These are phyloP conservation scores for Kwoniella dejecticola DNA, from an alignment of 768 basidiomycete genomes.

Conservation along the genomic window DNA sequence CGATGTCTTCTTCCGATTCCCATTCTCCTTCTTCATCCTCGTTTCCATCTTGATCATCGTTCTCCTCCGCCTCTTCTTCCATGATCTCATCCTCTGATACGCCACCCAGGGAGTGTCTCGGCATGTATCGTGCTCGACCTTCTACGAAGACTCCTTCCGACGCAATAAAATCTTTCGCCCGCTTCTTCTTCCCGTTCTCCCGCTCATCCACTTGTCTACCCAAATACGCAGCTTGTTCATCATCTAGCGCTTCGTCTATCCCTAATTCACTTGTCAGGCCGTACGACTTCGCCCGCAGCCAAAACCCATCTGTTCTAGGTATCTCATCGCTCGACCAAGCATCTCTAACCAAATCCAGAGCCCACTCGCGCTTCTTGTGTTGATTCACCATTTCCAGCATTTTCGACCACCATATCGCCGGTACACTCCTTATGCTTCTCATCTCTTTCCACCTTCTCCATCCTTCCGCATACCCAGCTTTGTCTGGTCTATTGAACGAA, in stretches of 20 bases:
- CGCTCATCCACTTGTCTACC: neutral
- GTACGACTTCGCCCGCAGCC: constrained; percentile 8
- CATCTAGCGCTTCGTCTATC: neutral
- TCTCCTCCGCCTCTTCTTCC: neutral
- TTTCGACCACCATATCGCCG: neutral
- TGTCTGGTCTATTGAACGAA: constrained; percentile 2
- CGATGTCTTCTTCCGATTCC: neutral
- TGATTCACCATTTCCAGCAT: constrained; percentile 13
- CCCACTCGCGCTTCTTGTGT: constrained; percentile 9
- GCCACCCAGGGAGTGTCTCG: no score
- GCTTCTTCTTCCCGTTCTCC: neutral
- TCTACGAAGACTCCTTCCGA: neutral
- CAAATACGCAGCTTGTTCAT: neutral
- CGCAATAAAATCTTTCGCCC: constrained; percentile 1
- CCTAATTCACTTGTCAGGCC: constrained; percentile 5
- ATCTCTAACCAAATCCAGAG: constrained; percentile 13
- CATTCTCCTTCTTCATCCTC: neutral
- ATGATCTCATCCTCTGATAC: constrained; percentile 4
- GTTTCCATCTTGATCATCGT: constrained; percentile 8
- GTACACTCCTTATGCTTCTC: neutral
- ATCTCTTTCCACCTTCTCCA: constrained; percentile 15
- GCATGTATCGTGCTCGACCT: neutral
- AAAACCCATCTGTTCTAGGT: constrained; percentile 11
- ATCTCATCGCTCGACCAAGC: constrained; percentile 5
- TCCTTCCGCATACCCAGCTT: constrained; percentile 12